These are phyloP conservation scores for Exophiala mesophila DNA, from an alignment of 2,329 filamentous ascomycete species.

Conservation along the genomic window DNA sequence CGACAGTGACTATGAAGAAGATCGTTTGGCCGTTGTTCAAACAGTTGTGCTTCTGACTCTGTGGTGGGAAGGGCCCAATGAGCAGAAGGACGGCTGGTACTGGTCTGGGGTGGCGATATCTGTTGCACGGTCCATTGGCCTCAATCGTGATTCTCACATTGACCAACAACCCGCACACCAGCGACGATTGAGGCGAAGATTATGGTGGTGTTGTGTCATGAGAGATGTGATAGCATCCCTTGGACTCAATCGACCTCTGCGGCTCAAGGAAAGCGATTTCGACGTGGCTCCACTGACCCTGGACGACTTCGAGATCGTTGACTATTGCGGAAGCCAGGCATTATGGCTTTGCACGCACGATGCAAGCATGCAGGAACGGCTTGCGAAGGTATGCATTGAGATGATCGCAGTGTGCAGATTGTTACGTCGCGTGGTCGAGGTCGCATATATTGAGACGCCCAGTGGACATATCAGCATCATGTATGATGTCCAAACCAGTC, in stretches of 20 bases:
- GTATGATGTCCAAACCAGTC: slow-evolving; percentile 31
- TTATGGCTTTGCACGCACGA: slow-evolving; percentile 54
- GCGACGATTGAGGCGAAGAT: slow-evolving; percentile 82
- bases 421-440: slow-evolving; percentile 80
- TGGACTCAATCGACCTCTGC: slow-evolving; percentile 63
- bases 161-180: slow-evolving; percentile 68
- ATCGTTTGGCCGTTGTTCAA: slow-evolving; percentile 82
- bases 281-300: slow-evolving; percentile 84
- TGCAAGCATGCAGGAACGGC: slow-evolving; percentile 20
- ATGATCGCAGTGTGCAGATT: slow-evolving; percentile 85
- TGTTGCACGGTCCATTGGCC: slow-evolving; percentile 82
- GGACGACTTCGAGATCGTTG: slow-evolving; percentile 71
- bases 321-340: slow-evolving; percentile 60
- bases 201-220: slow-evolving; percentile 98
- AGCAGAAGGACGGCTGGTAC: slow-evolving; percentile 96
- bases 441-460: slow-evolving; percentile 78
- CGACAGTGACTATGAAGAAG: slow-evolving; percentile 89
- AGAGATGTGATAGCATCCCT: slow-evolving; percentile 81
- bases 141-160: slow-evolving; percentile 79
- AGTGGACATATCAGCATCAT: slow-evolving; percentile 56
- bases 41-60: slow-evolving; percentile 87
- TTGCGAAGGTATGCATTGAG: slow-evolving; percentile 63
- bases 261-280: slow-evolving; percentile 89
- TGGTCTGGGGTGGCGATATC: slow-evolving; percentile 97
- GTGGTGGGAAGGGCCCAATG: slow-evolving; percentile 93